phyloP scores from a whole-genome alignment of 2,329 filamentous ascomycete genomes.

The Sphaceloma murrayae region DNA sequence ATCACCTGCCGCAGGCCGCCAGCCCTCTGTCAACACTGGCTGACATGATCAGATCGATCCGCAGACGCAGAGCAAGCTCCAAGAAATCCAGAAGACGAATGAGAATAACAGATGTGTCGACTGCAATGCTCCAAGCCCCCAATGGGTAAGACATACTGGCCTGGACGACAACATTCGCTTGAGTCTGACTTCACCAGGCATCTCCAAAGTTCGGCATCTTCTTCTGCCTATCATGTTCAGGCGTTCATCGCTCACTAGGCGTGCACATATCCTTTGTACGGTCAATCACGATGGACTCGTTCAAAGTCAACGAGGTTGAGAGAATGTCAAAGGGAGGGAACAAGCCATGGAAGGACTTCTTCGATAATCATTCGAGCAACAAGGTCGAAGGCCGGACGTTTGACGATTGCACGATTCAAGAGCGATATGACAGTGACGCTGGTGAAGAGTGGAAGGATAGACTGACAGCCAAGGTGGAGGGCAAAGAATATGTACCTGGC shows the following conservation, averaged over 20 bases:
- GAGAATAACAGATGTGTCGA: slow-evolving; percentile 89
- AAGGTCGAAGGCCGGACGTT: slow-evolving; percentile 46
- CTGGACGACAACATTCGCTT: slow-evolving; percentile 7
- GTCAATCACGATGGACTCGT: slow-evolving; percentile 96
- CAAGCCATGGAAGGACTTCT: slow-evolving; percentile 76
- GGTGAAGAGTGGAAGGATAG: slow-evolving; percentile 95
- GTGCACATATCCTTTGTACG: slow-evolving; percentile 98
- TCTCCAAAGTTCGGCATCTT: slow-evolving; percentile 97
- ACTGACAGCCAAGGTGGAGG: slow-evolving; percentile 77
- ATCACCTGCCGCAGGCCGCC: too few species aligned
- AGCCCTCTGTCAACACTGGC: neutral
- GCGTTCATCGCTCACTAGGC: slow-evolving; percentile 85
- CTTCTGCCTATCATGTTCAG: slow-evolving; percentile 93
- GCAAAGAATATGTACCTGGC: slow-evolving; percentile 69
- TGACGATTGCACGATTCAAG: slow-evolving; percentile 81
- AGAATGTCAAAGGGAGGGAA: slow-evolving; percentile 92
- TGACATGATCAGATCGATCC: slow-evolving; percentile 58
- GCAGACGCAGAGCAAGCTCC: slow-evolving; percentile 91
- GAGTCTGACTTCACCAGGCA: slow-evolving; percentile 36
- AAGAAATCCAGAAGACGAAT: slow-evolving; percentile 80
- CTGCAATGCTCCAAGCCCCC: slow-evolving; percentile 87
- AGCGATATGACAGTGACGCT: slow-evolving; percentile 79
- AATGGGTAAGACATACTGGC: slow-evolving; percentile 82
- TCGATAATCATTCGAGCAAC: slow-evolving; percentile 50
- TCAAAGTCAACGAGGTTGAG: slow-evolving; percentile 85